Conservation (phyloP, 495 filamentous ascomycete genomes). For the Cercophora samala region DNA sequence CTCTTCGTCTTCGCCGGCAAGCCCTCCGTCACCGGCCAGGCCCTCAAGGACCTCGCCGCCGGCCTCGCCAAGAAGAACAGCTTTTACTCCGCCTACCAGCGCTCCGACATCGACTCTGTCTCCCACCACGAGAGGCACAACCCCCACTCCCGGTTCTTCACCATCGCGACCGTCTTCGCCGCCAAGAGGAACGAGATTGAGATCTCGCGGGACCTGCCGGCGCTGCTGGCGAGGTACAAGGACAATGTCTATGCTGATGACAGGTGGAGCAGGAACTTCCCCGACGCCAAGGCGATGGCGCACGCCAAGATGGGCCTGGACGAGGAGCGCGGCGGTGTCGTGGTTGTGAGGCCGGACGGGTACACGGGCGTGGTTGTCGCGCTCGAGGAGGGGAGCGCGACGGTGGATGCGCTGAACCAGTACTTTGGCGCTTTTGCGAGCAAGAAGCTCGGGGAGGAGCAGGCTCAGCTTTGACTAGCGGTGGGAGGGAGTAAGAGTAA, state of each 20-base stretch:
- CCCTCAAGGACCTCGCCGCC: constrained; percentile 64
- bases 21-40: constrained; percentile 54
- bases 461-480: constrained; percentile 23
- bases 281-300: constrained; percentile 65
- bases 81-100: constrained; percentile 64
- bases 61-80: constrained; percentile 61
- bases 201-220: constrained; percentile 62
- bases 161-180: constrained; percentile 69
- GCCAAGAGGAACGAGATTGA: constrained; percentile 60
- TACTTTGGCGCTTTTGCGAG: constrained; percentile 71
- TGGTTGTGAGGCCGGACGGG: constrained; percentile 81
- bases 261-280: constrained; percentile 67
- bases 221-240: constrained; percentile 66
- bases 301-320: constrained; percentile 85
- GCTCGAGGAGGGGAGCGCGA: constrained; percentile 70
- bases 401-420: constrained; percentile 74
- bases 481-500: too few relatives aligned
- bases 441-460: constrained; percentile 36
- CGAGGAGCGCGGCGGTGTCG: constrained; percentile 67
- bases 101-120: constrained; percentile 59
- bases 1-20: constrained; percentile 80
- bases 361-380: constrained; percentile 75
- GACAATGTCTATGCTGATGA: constrained; percentile 87
- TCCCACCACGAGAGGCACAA: constrained; percentile 77
- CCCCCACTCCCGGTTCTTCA: constrained; percentile 79